Evolutionary conservation across 1,284 basidiomycete species (phyloP).

Genomic region (Phaffia rhodozyma): DNA sequence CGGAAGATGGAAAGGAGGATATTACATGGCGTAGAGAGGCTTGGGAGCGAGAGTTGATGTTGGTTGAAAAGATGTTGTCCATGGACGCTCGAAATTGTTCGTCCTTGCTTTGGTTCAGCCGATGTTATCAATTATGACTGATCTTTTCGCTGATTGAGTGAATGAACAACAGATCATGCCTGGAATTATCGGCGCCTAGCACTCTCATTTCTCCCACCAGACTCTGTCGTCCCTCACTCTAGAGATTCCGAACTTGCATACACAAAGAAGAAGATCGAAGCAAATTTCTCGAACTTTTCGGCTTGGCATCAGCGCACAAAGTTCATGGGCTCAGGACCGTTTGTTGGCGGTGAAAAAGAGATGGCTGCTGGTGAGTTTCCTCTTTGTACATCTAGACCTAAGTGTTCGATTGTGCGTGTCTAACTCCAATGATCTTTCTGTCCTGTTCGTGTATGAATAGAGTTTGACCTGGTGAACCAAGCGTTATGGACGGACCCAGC

Average conservation of each 20-base stretch:
- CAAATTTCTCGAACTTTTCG: slow-evolving; percentile 94
- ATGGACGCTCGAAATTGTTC: slow-evolving; percentile 79
- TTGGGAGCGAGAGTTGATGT: slow-evolving; percentile 71
- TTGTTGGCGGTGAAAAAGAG: background rate
- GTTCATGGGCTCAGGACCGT: slow-evolving; percentile 60
- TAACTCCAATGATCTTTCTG: background rate
- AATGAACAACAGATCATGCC: slow-evolving; percentile 54
- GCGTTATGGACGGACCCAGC: slow-evolving; percentile 94
- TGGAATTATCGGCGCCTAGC: slow-evolving; percentile 81
- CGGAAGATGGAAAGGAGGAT: slow-evolving; percentile 27
- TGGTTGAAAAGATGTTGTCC: slow-evolving; percentile 81
- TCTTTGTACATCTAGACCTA: background rate
- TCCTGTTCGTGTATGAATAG: slow-evolving; percentile 37
- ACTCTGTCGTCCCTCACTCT: slow-evolving; percentile 28
- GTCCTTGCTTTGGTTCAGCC: slow-evolving; percentile 27
- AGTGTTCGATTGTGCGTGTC: background rate
- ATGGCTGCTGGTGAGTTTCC: slow-evolving; percentile 11
- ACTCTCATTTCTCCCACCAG: background rate
- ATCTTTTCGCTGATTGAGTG: background rate
- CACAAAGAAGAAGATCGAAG: slow-evolving; percentile 79
- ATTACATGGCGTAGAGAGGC: slow-evolving; percentile 56
- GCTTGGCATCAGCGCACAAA: slow-evolving; percentile 98
- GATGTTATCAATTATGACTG: background rate
- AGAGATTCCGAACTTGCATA: slow-evolving; percentile 56
- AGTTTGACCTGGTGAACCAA: slow-evolving; percentile 82